Evolutionary conservation across 768 basidiomycete genomes (phyloP).

Genomic region (Nidularia sp.): DNA sequence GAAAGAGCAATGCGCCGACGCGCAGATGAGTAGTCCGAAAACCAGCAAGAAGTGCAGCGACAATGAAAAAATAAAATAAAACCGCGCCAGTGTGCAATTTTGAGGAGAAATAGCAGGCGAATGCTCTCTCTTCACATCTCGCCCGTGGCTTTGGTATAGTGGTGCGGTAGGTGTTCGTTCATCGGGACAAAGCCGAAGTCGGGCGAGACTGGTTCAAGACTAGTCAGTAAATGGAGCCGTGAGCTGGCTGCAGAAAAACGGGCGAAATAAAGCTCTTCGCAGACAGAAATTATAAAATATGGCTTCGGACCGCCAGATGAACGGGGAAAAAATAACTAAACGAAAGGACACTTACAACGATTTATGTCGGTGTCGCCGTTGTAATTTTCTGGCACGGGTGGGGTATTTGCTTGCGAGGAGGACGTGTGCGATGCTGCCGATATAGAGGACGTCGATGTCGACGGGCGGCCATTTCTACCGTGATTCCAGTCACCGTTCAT

Average conservation of each 20-base stretch:
- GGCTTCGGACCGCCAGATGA: neutral
- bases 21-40: constrained; percentile 5
- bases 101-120: constrained; percentile 2
- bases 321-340: constrained; percentile 3
- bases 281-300: constrained; percentile 5
- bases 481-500: constrained; percentile 45
- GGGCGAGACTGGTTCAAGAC: constrained; percentile 63
- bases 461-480: constrained; percentile 63
- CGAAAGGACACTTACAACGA: constrained; percentile 61
- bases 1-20: too few relatives aligned
- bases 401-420: constrained; percentile 79
- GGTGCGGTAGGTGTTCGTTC: constrained; percentile 70
- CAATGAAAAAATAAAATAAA: constrained; percentile 7
- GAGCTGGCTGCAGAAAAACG: constrained; percentile 5
- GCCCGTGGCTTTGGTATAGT: constrained; percentile 55
- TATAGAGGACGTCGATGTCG: constrained; percentile 73
- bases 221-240: constrained; percentile 38
- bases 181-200: constrained; percentile 83
- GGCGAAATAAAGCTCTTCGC: neutral
- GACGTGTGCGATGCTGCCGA: constrained; percentile 74
- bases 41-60: constrained; percentile 1
- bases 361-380: constrained; percentile 72
- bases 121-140: constrained; percentile 37
- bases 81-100: constrained; percentile 2
- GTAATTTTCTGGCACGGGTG: constrained; percentile 67